Evolutionary conservation across 768 basidiomycete species (phyloP).

Genomic region (Sarcodon aspratus): DNA sequence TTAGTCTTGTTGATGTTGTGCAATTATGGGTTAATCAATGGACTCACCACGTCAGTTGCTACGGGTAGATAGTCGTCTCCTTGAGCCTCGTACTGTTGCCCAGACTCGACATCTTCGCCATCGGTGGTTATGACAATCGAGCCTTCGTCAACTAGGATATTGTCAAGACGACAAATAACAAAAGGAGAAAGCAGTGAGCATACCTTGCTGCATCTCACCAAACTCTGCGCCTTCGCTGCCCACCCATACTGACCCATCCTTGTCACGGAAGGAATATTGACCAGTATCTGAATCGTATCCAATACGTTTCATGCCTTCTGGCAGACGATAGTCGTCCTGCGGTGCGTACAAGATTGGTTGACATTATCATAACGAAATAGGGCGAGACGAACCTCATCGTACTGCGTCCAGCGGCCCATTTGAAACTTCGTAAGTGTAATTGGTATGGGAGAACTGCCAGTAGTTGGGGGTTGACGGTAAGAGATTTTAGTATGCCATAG

Average conservation of each 20-base stretch:
- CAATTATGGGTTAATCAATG: too few species aligned
- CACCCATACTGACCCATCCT: slow-evolving; percentile 41
- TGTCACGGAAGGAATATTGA: slow-evolving; percentile 52
- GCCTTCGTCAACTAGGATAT: not conserved
- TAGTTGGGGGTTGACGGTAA: too few species aligned
- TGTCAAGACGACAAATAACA: not conserved
- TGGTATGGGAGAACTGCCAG: too few species aligned
- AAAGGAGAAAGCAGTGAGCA: not conserved
- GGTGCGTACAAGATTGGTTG: not conserved
- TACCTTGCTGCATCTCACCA: slow-evolving; percentile 37
- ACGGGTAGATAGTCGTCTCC: not conserved
- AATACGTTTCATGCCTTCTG: slow-evolving; percentile 46
- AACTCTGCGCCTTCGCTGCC: slow-evolving; percentile 51
- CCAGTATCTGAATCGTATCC: slow-evolving; percentile 69
- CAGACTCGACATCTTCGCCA: not conserved
- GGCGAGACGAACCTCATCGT: slow-evolving; percentile 19
- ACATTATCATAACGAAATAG: not conserved
- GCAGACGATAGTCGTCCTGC: slow-evolving; percentile 42
- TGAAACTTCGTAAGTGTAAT: too few species aligned
- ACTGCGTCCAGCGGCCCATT: slow-evolving; percentile 27
- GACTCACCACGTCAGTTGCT: not conserved
- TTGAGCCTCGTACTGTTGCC: not conserved
- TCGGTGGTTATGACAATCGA: not conserved
- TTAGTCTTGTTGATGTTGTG: too few species aligned
- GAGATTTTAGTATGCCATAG: too few species aligned